Evolutionary conservation across 2,329 filamentous ascomycete species (phyloP).

Genomic region (Microcyclospora pomicola): DNA sequence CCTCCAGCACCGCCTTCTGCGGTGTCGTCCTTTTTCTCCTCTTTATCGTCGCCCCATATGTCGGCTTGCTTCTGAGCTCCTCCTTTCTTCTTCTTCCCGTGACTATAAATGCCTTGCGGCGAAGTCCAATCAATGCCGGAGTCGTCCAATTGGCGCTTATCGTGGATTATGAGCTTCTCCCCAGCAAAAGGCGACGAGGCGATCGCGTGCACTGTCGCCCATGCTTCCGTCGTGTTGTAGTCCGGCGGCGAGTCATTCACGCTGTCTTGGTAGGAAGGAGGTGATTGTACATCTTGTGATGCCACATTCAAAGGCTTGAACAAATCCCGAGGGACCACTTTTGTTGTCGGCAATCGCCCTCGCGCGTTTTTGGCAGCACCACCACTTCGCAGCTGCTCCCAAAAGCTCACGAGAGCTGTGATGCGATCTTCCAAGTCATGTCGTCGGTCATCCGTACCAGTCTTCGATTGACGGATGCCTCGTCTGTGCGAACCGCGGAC

Average conservation of each 20-base stretch:
- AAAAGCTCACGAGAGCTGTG: slow-evolving; percentile 13
- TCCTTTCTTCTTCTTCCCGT: slow-evolving; percentile 41
- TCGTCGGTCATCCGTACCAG: slow-evolving; percentile 31
- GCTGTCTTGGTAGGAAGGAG: slow-evolving; percentile 32
- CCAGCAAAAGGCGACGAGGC: not conserved
- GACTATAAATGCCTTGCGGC: slow-evolving; percentile 35
- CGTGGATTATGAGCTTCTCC: not conserved
- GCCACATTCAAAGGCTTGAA: slow-evolving; percentile 6
- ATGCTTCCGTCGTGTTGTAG: slow-evolving; percentile 29
- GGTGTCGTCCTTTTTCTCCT: slow-evolving; percentile 27
- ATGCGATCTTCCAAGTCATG: slow-evolving; percentile 21
- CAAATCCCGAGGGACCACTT: slow-evolving; percentile 6
- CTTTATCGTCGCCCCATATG: slow-evolving; percentile 34
- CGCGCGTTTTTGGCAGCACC: not conserved
- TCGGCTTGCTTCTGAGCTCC: slow-evolving; percentile 24
- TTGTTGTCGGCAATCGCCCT: not conserved
- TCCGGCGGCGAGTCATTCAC: slow-evolving; percentile 30
- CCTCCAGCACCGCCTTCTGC: slow-evolving; percentile 21
- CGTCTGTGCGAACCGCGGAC: slow-evolving; percentile 28
- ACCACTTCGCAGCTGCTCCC: slow-evolving; percentile 9
- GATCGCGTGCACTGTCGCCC: slow-evolving; percentile 15
- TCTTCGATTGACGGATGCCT: slow-evolving; percentile 31
- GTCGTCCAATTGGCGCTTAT: not conserved
- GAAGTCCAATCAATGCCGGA: slow-evolving; percentile 21
- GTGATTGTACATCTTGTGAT: slow-evolving; percentile 10